Percentiles rank a stretch among this genome's conserved stretches.
Conservation (phyloP, 2,329 filamentous ascomycete genomes). For the Pseudomassariella vexata region DNA sequence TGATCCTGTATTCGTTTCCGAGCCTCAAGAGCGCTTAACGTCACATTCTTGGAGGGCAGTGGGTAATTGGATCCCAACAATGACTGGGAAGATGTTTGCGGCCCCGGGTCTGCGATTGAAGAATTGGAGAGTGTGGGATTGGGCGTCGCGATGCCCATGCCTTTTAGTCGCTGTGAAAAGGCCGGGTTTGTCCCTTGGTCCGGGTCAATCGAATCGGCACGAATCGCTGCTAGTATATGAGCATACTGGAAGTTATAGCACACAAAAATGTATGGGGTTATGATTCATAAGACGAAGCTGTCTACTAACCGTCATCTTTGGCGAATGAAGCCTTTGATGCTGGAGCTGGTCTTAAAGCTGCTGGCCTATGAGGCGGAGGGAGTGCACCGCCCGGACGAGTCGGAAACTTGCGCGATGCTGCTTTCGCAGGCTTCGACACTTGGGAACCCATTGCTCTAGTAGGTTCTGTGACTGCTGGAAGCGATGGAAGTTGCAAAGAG, state of each 20-base stretch:
- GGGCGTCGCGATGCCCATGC: slow-evolving; percentile 50
- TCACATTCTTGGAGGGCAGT: slow-evolving; percentile 32
- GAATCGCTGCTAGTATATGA: slow-evolving; percentile 28
- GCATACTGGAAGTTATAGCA: too few species aligned
- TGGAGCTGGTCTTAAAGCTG: slow-evolving; percentile 6
- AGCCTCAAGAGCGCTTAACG: slow-evolving; percentile 43
- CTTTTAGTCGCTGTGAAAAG: slow-evolving; percentile 44
- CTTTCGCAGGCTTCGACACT: slow-evolving; percentile 38
- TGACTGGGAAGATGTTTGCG: slow-evolving; percentile 1
- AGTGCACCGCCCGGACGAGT: slow-evolving; percentile 27
- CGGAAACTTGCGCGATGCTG: slow-evolving; percentile 38
- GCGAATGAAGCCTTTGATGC: slow-evolving; percentile 14
- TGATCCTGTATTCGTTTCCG: slow-evolving; percentile 36
- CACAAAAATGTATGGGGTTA: too few species aligned
- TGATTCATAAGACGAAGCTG: too few species aligned
- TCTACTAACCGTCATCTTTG: slow-evolving; percentile 26
- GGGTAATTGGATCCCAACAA: slow-evolving; percentile 13
- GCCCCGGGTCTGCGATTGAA: slow-evolving; percentile 31
- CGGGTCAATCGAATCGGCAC: slow-evolving; percentile 33
- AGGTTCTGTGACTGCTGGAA: not conserved
- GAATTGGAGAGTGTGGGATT: slow-evolving; percentile 49
- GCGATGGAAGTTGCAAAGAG: too few species aligned
- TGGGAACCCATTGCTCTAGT: slow-evolving; percentile 37
- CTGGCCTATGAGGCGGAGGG: slow-evolving; percentile 13
- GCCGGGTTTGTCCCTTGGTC: slow-evolving; percentile 31